Evolutionary conservation across 192 early-diverging fungal species (phyloP).

Genomic region (Backusella morwellensis): DNA sequence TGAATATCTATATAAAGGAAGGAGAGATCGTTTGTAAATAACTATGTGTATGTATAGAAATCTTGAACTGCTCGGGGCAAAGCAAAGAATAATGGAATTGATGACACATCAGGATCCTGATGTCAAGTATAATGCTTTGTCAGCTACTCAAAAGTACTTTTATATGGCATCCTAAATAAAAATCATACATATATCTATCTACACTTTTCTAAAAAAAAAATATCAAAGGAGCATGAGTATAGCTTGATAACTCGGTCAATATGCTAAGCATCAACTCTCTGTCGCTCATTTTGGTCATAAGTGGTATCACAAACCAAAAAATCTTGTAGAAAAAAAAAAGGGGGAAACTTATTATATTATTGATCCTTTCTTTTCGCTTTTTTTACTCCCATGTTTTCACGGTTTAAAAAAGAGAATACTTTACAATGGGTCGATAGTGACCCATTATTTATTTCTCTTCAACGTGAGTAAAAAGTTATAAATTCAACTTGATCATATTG

Average conservation of each 20-base stretch:
- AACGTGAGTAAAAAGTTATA: too few species aligned
- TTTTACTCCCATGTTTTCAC: too few species aligned
- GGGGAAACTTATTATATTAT: background rate
- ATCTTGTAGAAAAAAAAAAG: background rate
- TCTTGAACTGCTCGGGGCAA: conserved; percentile 87
- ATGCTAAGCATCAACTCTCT: too few species aligned
- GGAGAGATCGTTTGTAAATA: background rate
- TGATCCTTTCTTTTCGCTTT: too few species aligned
- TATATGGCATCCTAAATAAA: conserved; percentile 13
- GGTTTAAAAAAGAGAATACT: too few species aligned
- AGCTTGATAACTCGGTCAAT: too few species aligned
- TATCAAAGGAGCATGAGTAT: too few species aligned
- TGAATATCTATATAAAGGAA: background rate
- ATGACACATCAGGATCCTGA: conserved; percentile 90
- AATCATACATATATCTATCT: background rate
- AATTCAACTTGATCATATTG: too few species aligned
- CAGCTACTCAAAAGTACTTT: conserved; percentile 78
- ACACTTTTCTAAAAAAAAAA: background rate
- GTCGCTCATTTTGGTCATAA: too few species aligned
- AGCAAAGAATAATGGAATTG: conserved; percentile 90
- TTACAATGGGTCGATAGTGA: too few species aligned
- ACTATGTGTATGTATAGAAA: conserved; percentile 33
- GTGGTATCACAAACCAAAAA: too few species aligned
- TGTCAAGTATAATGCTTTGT: conserved; percentile 88
- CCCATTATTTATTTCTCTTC: too few species aligned